Evolutionary conservation across 768 basidiomycete genomes (phyloP).

Genomic region (Flagelloscypha sp.): DNA sequence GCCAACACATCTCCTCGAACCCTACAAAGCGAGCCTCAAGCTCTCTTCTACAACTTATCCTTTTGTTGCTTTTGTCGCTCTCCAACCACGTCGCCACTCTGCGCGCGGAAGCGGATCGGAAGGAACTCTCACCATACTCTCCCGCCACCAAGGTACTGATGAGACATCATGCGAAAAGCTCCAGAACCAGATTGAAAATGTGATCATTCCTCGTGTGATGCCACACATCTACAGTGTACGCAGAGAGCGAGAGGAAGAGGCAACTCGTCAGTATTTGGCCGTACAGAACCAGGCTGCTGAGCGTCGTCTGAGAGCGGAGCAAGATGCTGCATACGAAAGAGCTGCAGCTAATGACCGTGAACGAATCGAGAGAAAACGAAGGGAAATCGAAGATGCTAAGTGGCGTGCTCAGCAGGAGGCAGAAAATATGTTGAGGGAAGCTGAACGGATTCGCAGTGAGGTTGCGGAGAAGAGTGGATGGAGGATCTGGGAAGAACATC

Average conservation of each 20-base stretch:
- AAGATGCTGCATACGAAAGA: constrained; percentile 71
- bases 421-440: constrained; percentile 23
- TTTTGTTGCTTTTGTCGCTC: constrained; percentile 83
- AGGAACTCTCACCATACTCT: constrained; percentile 70
- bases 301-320: constrained; percentile 64
- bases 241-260: constrained; percentile 36
- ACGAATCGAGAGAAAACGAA: constrained; percentile 40
- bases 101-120: constrained; percentile 19
- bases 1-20: constrained; percentile 75
- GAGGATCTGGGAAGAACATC: no score
- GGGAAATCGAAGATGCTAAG: constrained; percentile 23
- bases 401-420: constrained; percentile 28
- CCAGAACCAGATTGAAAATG: constrained; percentile 53
- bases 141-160: constrained; percentile 71
- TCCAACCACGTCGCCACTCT: constrained; percentile 59
- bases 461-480: constrained; percentile 28
- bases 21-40: constrained; percentile 69
- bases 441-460: constrained; percentile 21
- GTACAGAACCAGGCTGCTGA: constrained; percentile 38
- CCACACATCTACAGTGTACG: constrained; percentile 66
- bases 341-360: constrained; percentile 60
- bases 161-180: constrained; percentile 61
- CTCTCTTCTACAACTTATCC: constrained; percentile 88
- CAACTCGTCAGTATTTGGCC: no score
- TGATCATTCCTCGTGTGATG: constrained; percentile 72